Conservation (phyloP, 1,284 basidiomycete species). For the Afroboletus lepidellus region DNA sequence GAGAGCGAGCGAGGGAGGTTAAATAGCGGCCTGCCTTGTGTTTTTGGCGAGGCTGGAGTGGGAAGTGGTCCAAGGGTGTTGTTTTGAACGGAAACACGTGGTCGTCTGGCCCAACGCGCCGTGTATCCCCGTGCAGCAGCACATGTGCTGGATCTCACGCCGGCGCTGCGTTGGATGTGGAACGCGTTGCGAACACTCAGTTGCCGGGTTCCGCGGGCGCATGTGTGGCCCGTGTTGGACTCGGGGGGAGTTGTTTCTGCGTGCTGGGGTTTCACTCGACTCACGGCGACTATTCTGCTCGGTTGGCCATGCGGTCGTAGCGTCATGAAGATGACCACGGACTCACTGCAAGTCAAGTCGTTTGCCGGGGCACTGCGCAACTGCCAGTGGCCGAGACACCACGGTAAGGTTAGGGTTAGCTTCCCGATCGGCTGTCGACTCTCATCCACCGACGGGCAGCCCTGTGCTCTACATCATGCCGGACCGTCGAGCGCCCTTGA, state of each 20-base stretch:
- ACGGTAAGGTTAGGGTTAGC: too few relatives aligned
- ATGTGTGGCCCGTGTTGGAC: not conserved
- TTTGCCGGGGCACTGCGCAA: too few relatives aligned
- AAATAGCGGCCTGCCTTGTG: slow-evolving; percentile 34
- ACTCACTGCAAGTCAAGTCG: too few relatives aligned
- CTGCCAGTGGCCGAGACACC: too few relatives aligned
- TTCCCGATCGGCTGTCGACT: too few relatives aligned
- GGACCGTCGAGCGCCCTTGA: not conserved
- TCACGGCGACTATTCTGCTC: not conserved
- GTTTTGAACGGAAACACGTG: slow-evolving; percentile 28
- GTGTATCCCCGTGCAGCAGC: too few relatives aligned
- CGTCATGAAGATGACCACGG: too few relatives aligned
- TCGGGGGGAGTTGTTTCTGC: not conserved
- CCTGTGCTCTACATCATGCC: not conserved
- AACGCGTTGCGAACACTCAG: not conserved
- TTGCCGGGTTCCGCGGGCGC: not conserved
- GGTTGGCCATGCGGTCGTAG: slow-evolving; percentile 8
- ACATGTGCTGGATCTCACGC: too few relatives aligned
- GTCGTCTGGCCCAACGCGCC: not conserved
- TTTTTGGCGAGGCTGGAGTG: slow-evolving; percentile 19
- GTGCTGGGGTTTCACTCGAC: slow-evolving; percentile 12
- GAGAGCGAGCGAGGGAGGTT: slow-evolving; percentile 12
- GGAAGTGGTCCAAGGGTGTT: slow-evolving; percentile 17
- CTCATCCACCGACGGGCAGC: not conserved
- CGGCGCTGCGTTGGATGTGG: too few relatives aligned